Percentiles rank a stretch among this genome's conserved stretches.
phyloP scores from a whole-genome alignment of 108 stramenopile species.

The Stephanodiscus minutulus region DNA sequence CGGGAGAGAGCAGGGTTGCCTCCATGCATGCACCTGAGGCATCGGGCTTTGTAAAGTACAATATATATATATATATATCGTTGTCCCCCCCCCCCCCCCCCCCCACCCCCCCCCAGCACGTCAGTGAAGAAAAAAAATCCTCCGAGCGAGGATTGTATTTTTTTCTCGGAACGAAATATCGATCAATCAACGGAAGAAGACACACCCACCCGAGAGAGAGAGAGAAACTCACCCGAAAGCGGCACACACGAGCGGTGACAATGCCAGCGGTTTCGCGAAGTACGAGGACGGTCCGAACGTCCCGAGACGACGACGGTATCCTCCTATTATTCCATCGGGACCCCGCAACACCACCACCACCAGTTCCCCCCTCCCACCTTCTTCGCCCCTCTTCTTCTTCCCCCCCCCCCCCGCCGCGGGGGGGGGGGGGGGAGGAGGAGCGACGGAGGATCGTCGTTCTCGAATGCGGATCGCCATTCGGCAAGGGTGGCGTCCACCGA shows the following conservation, averaged over 20 bases:
- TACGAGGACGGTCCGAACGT: constrained; percentile 57
- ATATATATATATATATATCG: too few relatives aligned
- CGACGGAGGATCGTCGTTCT: background rate
- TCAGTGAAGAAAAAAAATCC: background rate
- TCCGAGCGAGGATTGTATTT: too few relatives aligned
- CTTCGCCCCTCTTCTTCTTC: too few relatives aligned
- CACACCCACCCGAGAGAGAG: background rate
- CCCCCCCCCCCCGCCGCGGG: too few relatives aligned
- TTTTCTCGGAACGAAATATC: too few relatives aligned
- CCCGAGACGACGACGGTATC: constrained; percentile 49
- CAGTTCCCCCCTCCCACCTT: background rate
- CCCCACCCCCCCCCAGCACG: background rate
- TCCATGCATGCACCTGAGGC: too few relatives aligned
- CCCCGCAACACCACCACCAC: too few relatives aligned
- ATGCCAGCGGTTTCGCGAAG: constrained; percentile 62
- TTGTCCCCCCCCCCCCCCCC: background rate
- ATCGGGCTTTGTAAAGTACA: too few relatives aligned
- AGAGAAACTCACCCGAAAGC: constrained; percentile 63
- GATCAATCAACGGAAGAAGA: background rate
- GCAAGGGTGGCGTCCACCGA: constrained; percentile 23
- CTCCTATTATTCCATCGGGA: too few relatives aligned
- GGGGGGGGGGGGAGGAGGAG: too few relatives aligned
- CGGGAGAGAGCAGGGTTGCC: background rate
- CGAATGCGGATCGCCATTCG: constrained; percentile 12
- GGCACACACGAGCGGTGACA: constrained; percentile 70